Base-by-base conservation (phyloP, 495 filamentous ascomycete species). In the Rhypophila decipiens region DNA sequence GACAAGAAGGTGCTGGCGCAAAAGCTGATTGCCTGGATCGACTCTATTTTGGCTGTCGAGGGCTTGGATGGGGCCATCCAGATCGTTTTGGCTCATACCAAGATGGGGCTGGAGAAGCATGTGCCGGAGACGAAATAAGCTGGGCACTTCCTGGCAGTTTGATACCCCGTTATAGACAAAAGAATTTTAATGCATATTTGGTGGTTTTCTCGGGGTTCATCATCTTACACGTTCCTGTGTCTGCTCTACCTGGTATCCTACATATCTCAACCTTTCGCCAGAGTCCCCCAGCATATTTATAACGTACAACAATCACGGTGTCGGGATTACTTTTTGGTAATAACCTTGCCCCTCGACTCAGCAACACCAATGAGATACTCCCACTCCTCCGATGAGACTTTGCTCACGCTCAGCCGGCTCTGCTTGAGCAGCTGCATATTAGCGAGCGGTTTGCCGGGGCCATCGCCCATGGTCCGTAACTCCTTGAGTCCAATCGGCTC, bases 381-480 rank as follows among this genome's bases (percentile, higher is more conserved):
- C 87, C 91, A 98, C 64, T 96, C 85, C 1, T 65, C 69, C 22
- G 70, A 67, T 4, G 71, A 76, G 12, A 98, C 88, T 34, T 78
- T 80, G 34, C 84, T 87, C 19, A 98, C 90, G 63, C 91, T 96
- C 21, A 97, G 65, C 34, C 93, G 74, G 5, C 78, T 70, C 62
- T 86, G 79, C 59, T 83, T 91, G 47, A 97, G 65, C 66, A 89
- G 76, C 68, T 94, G 84, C 74, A 98, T 87, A 48, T 80, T 76
- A 60, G 83, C 79, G n/a, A 98, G 75, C 23, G 79, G 66, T 29
- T 75, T 72, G 9, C 82, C 86, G 3, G 75, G 59, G 36, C 76
- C 61, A 22, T 2, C 24, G 0, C 67, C 68, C 62, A 75, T 77
- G 31, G 71, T 74, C 57, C 88, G 85, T 35, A 98, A 75, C 56